These are phyloP conservation scores for Colletotrichum cuscutae DNA, from an alignment of 2,329 filamentous ascomycete species.

Conservation along the genomic window DNA sequence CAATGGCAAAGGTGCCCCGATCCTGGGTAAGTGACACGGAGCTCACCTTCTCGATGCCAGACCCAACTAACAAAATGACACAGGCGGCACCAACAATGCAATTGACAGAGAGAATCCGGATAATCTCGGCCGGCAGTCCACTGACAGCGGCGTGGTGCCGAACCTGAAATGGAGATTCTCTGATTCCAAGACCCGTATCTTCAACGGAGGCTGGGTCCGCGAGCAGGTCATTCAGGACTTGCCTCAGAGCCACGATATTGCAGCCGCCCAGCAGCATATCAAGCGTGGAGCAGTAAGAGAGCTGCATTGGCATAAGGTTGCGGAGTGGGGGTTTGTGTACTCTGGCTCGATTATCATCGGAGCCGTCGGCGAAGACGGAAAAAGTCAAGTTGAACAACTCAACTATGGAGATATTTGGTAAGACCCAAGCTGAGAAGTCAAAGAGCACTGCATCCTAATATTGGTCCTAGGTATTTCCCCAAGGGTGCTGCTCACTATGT, in stretches of 20 bases:
- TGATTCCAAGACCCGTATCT: constrained; percentile 70
- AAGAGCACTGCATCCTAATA: not conserved
- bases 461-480: constrained; percentile 62
- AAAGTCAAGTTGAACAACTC: constrained; percentile 64
- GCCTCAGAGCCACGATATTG: constrained; percentile 72
- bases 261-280: constrained; percentile 75
- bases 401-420: constrained; percentile 71
- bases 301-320: constrained; percentile 75
- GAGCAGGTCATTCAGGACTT: constrained; percentile 75
- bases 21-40: constrained; percentile 58
- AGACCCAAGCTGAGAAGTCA: too few relatives aligned
- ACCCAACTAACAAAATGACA: not conserved
- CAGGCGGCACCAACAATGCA: constrained; percentile 72
- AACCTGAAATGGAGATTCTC: constrained; percentile 79
- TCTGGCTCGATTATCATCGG: constrained; percentile 66
- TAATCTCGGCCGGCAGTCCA: constrained; percentile 69
- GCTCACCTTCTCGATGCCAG: not conserved
- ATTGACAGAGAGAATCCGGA: constrained; percentile 72
- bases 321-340: constrained; percentile 75
- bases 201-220: constrained; percentile 73
- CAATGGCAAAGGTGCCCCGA: constrained; percentile 66
- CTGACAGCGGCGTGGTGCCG: constrained; percentile 71
- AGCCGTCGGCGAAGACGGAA: constrained; percentile 70
- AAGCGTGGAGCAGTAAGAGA: constrained; percentile 73
- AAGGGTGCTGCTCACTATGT: constrained; percentile 73